Evolutionary conservation across 768 basidiomycete genomes (phyloP), one percentile per base, ranked within the genome.

Genomic region (Fistulinella prunicolor): DNA sequence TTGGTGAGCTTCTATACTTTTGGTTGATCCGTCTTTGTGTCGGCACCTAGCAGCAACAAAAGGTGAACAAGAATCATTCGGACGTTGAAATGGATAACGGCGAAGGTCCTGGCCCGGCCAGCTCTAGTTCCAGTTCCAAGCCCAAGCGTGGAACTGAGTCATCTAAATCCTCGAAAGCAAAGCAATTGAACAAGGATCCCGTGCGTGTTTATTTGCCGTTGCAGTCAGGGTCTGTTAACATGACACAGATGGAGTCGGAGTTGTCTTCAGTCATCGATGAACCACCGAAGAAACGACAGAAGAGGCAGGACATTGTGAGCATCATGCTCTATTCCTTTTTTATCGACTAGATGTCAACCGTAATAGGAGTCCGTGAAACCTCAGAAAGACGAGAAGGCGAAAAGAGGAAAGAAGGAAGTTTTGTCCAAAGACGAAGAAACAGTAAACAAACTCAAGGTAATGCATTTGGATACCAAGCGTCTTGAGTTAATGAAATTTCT

Each of bases 381-480:
- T 62, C 61, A 53, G 50, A 54, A 49, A 26, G 45, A 49, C 1
- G 54, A 63, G 40, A 72, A 71, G 40, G 39, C 47, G 24, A 55
- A 60, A 48, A 53, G 47, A 38, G 62, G 64, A 55, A 60, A 61
- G 57, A 73, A 73, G 50, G 61, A 52, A 19, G 44, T 54, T 3
- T 48, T 69, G 38, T 70, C 70, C 4, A 85, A 83, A 61, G 83
- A 87, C 36, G 89, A 90, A 53, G 85, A 83, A 60, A 81, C 75
- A 1, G 80, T 91, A 52, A 88, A 86, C 60, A 78, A 74, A 38
- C 73, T 90, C 16, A 92, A 92, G 76, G 89, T 82, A 57, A 20
- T 58, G 44, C 29, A 4, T 35, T 41, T n/a, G 3, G 30, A 24
- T 14, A 41, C 22, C 20, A 4, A 16, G 29, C 22, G 10, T 46